phyloP scores from a whole-genome alignment of 441 rosid genomes.

The Eutrema salsugineum region DNA sequence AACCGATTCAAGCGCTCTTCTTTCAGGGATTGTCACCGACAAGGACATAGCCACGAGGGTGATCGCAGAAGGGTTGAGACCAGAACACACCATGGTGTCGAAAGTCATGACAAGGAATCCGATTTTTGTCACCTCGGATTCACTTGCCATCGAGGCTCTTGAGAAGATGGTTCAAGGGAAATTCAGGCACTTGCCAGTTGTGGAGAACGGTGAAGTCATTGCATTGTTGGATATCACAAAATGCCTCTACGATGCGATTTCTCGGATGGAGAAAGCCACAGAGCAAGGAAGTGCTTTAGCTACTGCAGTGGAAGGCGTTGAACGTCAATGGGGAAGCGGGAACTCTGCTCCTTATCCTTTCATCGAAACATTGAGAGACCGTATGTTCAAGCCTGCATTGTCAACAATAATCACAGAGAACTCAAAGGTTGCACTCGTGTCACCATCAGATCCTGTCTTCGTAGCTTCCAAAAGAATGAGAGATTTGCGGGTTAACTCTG shows the following conservation, averaged over 20 bases:
- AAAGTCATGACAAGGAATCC: constrained; percentile 95
- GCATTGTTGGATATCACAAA: constrained; percentile 88
- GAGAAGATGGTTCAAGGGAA: constrained; percentile 93
- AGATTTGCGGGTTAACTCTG: constrained; percentile 77
- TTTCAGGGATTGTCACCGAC: constrained; percentile 90
- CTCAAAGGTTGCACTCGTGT: constrained; percentile 64
- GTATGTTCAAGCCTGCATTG: constrained; percentile 89
- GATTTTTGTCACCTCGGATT: constrained; percentile 70
- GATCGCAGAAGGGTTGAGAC: constrained; percentile 89
- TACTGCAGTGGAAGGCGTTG: constrained; percentile 95
- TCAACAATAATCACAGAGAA: constrained; percentile 76
- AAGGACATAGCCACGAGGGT: constrained; percentile 85
- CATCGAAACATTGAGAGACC: constrained; percentile 85
- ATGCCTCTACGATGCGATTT: constrained; percentile 92
- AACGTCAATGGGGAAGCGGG: constrained; percentile 75
- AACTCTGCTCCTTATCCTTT: constrained; percentile 64
- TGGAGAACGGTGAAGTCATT: constrained; percentile 95
- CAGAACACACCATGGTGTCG: constrained; percentile 83
- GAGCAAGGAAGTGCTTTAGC: constrained; percentile 96
- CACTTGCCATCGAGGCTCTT: constrained; percentile 92
- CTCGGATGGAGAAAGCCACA: constrained; percentile 95
- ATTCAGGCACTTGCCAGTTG: constrained; percentile 42
- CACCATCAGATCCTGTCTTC: constrained; percentile 79
- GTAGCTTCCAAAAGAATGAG: constrained; percentile 87
- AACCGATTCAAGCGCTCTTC: constrained; percentile 87